A percentile compares a stretch with the other conserved stretches of the same genome.
These are phyloP conservation scores for Myxozyma neotropica DNA, from an alignment of 805 yeast species.

Conservation along the genomic window DNA sequence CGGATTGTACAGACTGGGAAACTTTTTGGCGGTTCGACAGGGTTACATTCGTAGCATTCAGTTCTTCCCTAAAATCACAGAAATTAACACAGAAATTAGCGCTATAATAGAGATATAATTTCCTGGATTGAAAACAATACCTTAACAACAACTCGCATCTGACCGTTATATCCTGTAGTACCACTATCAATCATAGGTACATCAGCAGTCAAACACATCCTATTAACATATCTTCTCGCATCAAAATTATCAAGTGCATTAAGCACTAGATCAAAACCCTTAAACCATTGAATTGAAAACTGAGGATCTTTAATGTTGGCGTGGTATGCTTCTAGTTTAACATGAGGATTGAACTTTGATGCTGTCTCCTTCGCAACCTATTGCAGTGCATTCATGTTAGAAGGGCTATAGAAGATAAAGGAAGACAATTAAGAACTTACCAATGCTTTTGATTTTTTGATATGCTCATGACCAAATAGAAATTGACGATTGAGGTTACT, in stretches of 20 bases:
- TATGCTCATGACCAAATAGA: slow-evolving; percentile 83
- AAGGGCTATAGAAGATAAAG: too few relatives aligned
- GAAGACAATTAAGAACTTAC: slow-evolving; percentile 39
- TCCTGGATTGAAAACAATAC: too few relatives aligned
- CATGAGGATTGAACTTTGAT: slow-evolving; percentile 63
- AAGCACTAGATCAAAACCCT: slow-evolving; percentile 74
- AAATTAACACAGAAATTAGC: too few relatives aligned
- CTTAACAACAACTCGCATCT: slow-evolving; percentile 81
- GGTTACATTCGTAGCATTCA: slow-evolving; percentile 92
- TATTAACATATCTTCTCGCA: slow-evolving; percentile 88
- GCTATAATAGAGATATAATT: too few relatives aligned
- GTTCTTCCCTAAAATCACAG: slow-evolving; percentile 57
- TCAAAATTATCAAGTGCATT: slow-evolving; percentile 90
- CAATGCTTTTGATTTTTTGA: slow-evolving; percentile 80
- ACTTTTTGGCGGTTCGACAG: slow-evolving; percentile 83
- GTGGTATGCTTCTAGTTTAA: slow-evolving; percentile 75
- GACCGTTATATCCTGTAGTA: slow-evolving; percentile 93
- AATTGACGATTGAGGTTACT: slow-evolving; percentile 93
- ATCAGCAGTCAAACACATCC: slow-evolving; percentile 70
- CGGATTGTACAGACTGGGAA: slow-evolving; percentile 97
- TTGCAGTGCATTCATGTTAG: not conserved
- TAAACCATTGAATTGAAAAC: slow-evolving; percentile 78
- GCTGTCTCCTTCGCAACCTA: slow-evolving; percentile 79
- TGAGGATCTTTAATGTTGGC: slow-evolving; percentile 83
- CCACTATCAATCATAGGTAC: slow-evolving; percentile 90